A percentile compares a stretch with the other conserved stretches of the same genome.
Evolutionary conservation across 768 basidiomycete genomes (phyloP).

Genomic region (Macrolepiota albuminosa): DNA sequence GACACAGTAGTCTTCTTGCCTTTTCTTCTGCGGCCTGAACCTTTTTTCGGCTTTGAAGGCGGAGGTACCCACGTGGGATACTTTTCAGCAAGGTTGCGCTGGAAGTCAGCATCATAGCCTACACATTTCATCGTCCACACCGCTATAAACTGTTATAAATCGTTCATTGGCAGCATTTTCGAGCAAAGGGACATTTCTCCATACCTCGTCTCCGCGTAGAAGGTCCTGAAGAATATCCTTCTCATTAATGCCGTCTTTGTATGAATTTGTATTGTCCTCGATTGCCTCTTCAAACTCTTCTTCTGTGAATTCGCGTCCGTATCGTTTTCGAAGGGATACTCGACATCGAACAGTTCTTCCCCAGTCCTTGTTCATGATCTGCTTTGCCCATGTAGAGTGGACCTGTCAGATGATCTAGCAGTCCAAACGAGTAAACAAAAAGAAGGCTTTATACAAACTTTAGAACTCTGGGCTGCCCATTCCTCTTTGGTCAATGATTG

Average conservation of each 20-base stretch:
- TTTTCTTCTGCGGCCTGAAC: neutral
- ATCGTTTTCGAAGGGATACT: constrained; percentile 21
- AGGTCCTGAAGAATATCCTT: constrained; percentile 25
- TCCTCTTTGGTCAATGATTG: constrained; percentile 31
- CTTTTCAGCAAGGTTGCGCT: constrained; percentile 24
- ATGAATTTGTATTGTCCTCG: neutral
- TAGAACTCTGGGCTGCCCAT: constrained; percentile 10
- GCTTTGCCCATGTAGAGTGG: constrained; percentile 20
- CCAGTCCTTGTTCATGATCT: constrained; percentile 23
- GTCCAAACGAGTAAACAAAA: neutral
- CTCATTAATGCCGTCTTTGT: constrained; percentile 11
- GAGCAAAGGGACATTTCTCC: neutral
- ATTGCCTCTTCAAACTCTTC: constrained; percentile 18
- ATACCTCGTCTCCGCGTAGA: constrained; percentile 26
- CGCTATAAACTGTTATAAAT: constrained; percentile 20
- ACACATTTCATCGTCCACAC: constrained; percentile 38
- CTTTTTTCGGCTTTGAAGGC: neutral
- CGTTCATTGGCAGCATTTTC: neutral
- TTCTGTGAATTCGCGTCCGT: constrained; percentile 20
- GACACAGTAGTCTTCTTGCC: neutral
- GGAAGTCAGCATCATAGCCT: constrained; percentile 33
- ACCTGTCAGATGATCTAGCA: neutral
- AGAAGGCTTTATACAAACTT: neutral
- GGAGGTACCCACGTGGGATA: constrained; percentile 13
- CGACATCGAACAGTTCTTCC: constrained; percentile 21